Base-by-base conservation (phyloP, 2,329 filamentous ascomycete genomes). In the Beauveria bassiana region DNA sequence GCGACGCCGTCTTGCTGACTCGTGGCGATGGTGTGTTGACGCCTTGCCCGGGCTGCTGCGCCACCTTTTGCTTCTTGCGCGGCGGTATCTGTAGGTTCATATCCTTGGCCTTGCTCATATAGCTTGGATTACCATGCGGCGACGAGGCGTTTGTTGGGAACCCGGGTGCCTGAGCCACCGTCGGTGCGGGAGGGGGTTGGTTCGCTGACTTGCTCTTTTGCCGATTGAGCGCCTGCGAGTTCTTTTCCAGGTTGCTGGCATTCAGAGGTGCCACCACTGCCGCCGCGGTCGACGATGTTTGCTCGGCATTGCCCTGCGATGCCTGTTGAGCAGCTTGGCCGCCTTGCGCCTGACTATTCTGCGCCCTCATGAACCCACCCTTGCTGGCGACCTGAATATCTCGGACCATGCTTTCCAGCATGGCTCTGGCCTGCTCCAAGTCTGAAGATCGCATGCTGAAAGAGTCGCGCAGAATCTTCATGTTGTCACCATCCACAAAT, bases 121-220 rank as follows among this genome's bases (percentile, higher is more conserved):
- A 86, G 7, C 75, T 77, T 2, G 85, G 85, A 61, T 82, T 80
- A 14, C 84, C 85, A 64, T 85, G 81, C 38, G 85, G 85, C 6
- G 85, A 86, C 9, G 77, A 73, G 20, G 77, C 80, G 14, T 80
- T 80, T 61, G 86, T 79, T 28, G 76, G 72, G 69, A 85, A 85
- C 6, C 58, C 58, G 0, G 84, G 84, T 18, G 83, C 79, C 64
- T 85, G 82, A 16, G 79, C 68, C 1, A 79, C 79, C 0, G 82
- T 86, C 18, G 85, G 84, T 10, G 85, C 83, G 14, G 82, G 77
- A 3, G 84, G 83, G 0, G 80, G 72, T 64, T 81, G 78, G 9
- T 74, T 76, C 26, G 55, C 56, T 9, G 72, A 73, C 68, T 81
- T 83, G 69, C 75, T 76, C 24, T 73, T 68, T 55, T 68, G 66